Conservation (phyloP, 2,329 filamentous ascomycete species). For the Claviceps sp. region DNA sequence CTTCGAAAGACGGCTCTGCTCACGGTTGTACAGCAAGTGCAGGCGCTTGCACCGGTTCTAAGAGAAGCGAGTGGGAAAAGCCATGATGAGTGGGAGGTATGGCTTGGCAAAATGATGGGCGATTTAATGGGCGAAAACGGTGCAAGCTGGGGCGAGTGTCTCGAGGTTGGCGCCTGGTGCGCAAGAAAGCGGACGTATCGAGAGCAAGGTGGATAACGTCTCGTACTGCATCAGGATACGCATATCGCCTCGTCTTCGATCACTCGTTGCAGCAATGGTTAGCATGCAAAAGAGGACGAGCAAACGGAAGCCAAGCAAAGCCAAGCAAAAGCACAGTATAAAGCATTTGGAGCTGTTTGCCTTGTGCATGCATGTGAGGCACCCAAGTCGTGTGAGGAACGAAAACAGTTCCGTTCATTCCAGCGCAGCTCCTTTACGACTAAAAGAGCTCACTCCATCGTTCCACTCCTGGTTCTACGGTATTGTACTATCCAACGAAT, state of each 20-base stretch:
- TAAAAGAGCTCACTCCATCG: not conserved
- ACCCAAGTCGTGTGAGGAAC: not conserved
- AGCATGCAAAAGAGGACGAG: not conserved
- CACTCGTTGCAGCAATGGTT: not conserved
- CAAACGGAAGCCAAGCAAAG: not conserved
- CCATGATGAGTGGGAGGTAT: conserved; percentile 83
- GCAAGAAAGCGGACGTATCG: conserved; percentile 52
- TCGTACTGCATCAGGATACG: not conserved
- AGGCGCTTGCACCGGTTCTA: conserved; percentile 70
- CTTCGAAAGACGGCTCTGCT: conserved; percentile 68
- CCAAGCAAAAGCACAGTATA: not conserved
- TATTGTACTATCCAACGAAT: not conserved
- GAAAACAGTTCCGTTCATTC: not conserved
- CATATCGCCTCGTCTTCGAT: not conserved
- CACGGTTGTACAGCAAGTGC: conserved; percentile 71
- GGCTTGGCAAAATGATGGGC: conserved; percentile 77
- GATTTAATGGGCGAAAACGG: conserved; percentile 70
- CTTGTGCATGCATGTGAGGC: conserved; percentile 6
- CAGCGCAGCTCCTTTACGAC: not conserved
- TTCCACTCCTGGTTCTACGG: not conserved
- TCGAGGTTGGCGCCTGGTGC: conserved; percentile 79
- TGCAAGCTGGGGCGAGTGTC: conserved; percentile 70
- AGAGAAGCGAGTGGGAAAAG: conserved; percentile 75
- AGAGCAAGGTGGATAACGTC: not conserved
- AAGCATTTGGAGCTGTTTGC: not conserved